Base-by-base conservation (phyloP, 345 rosid species). In the Salix exigua region DNA sequence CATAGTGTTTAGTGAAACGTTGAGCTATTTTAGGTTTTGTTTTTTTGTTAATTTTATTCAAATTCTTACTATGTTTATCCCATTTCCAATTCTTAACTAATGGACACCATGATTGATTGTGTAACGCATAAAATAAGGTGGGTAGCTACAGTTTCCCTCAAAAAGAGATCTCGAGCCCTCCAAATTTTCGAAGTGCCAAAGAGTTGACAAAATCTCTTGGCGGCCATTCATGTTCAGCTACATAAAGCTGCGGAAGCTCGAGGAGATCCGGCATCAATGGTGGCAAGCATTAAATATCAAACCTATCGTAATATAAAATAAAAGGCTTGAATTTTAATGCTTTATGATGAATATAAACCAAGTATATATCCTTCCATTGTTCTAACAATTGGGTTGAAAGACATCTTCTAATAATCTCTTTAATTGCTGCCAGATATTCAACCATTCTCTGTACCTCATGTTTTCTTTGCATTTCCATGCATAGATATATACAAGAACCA, bases 251-350 rank as follows among this genome's bases (percentile, higher is more conserved):
- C 69, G n/a, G 40, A 31, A 76, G 77, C 82, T 76, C 80, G 79
- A 79, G 82, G 80, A 83, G 87, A 86, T 80, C 88, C 79, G 85
- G 68, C 82, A 69, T 83, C 64, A 37, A 80, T 77, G 84, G 72
- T 38, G 6, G 62, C 67, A 73, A 58, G 21, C 70, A 68, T 55
- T 76, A 53, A 48, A 70, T 33, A 35, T 42, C 17, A 33, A 35
- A 35, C 67, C 33, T 33, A 31, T 8, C 18, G 18, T 63, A 19
- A 28, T 62, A 28, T 18, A 4, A 63, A 42, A 26, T 26, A 28
- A 26, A 28, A 37, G n/a, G 16, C 72, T 40, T 68, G 18, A 9
- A 44, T 38, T 31, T 71, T 51, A 31, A 6, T 2, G 12, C 40
- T 35, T 38, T 25, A 21, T 51, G 30, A 60, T 18, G 9, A 14